phyloP scores from a whole-genome alignment of 306 rosid genomes.

The Gastrolobium bilobum region DNA sequence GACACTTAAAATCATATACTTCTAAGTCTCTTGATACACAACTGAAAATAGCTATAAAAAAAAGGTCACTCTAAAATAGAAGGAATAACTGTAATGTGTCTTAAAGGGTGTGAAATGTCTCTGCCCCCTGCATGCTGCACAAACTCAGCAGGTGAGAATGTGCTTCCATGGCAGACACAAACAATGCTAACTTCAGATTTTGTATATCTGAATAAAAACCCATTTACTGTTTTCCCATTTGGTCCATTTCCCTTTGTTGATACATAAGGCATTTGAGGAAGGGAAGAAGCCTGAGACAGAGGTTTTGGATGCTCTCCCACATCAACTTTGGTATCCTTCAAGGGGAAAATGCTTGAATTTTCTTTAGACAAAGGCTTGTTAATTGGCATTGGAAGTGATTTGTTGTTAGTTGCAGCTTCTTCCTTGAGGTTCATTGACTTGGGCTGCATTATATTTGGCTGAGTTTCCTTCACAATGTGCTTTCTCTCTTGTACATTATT shows the following conservation, averaged over 20 bases:
- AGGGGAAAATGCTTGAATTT: slow-evolving; percentile 5
- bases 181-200: slow-evolving; percentile 78
- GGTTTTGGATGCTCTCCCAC: slow-evolving; percentile 58
- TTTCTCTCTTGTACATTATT: not conserved
- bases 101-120: slow-evolving; percentile 68
- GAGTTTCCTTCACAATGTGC: slow-evolving; percentile 30
- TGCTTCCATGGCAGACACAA: slow-evolving; percentile 90
- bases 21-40: not conserved
- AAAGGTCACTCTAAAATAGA: slow-evolving; percentile 51
- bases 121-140: slow-evolving; percentile 94
- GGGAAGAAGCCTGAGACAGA: slow-evolving; percentile 16
- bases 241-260: slow-evolving; percentile 78
- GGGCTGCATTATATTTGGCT: not conserved
- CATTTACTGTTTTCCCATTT: slow-evolving; percentile 70
- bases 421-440: slow-evolving; percentile 24
- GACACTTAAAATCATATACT: not conserved
- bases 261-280: slow-evolving; percentile 77
- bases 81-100: slow-evolving; percentile 78
- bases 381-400: slow-evolving; percentile 26
- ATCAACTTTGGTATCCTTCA: slow-evolving; percentile 46
- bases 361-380: slow-evolving; percentile 15
- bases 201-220: slow-evolving; percentile 69
- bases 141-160: slow-evolving; percentile 83
- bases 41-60: not conserved
- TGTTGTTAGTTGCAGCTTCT: slow-evolving; percentile 20